These are phyloP conservation scores for Kalmusia sp. DNA, from an alignment of 2,329 filamentous ascomycete species.

Conservation along the genomic window DNA sequence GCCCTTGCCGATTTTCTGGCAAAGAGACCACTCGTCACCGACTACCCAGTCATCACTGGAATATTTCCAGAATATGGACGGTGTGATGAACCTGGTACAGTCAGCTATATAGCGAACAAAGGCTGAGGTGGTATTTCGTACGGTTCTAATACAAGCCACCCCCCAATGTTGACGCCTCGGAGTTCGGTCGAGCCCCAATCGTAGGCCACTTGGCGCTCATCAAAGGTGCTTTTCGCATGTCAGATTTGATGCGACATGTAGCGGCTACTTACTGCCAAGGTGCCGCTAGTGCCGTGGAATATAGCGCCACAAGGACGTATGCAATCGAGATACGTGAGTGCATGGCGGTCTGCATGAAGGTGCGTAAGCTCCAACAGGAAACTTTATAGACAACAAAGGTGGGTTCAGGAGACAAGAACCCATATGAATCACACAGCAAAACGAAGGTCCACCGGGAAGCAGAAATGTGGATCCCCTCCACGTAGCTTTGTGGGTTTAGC, in stretches of 20 bases:
- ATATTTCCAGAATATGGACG: constrained; percentile 58
- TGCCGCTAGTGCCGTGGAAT: not conserved
- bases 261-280: not conserved
- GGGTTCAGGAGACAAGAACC: too few species aligned
- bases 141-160: constrained; percentile 45
- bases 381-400: too few species aligned
- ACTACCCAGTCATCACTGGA: constrained; percentile 40
- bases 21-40: constrained; percentile 60
- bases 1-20: constrained; percentile 55
- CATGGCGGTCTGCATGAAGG: too few species aligned
- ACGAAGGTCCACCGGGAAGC: too few species aligned
- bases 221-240: constrained; percentile 6
- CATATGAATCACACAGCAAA: too few species aligned
- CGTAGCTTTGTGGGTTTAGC: too few species aligned
- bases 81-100: constrained; percentile 58
- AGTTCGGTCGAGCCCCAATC: constrained; percentile 55
- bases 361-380: too few species aligned
- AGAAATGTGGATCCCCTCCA: too few species aligned
- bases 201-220: constrained; percentile 28
- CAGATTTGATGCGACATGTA: not conserved
- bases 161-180: constrained; percentile 43
- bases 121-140: constrained; percentile 10
- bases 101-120: constrained; percentile 9
- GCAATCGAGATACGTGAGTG: not conserved
- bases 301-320: not conserved